Evolutionary conservation across 2,329 filamentous ascomycete genomes (phyloP), one percentile per base, ranked within the genome.

Genomic region (Microdochium nivale): DNA sequence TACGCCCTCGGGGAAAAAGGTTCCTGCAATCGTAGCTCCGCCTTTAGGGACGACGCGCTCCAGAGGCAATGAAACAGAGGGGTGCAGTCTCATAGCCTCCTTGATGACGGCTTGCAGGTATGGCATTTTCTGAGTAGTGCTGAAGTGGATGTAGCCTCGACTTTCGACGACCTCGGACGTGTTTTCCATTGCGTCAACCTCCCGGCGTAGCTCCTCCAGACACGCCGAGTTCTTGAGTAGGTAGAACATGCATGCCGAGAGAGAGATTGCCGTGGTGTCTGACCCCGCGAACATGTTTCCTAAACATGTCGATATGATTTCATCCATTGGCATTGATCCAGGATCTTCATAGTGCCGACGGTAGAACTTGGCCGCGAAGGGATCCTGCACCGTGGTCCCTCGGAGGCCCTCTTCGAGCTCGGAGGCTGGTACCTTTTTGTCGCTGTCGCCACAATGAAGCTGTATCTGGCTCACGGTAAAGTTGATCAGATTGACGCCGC

Each of bases 71-170:
- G 66, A 67, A 10, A 73, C 59, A 2, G 65, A 63, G 5, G 71
- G 67, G 52, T 74, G 69, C 1, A 75, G 52, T 8, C 74, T 66
- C 60, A 74, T 64, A 3, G 68, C 64, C 55, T 77, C 74, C n/a
- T 66, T 68, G 30, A 77, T 63, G 23, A 73, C 68, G 1, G 72
- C 72, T 49, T 70, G 62, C 2, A 77, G 62, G 53, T 74, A 76
- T 1, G 62, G 62, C 9, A 66, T 44, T 19, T 46, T 63, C 48
- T 60, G 53, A n/a, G 43, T 27, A 25, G 55, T 51, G 43, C 55
- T 49, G 47, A 55, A 58, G 9, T 44, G 51, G 30, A 55, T 48
- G n/a, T 30, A 44, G 3, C 48, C 30, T 21, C 24, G 27, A 7
- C 23, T 14, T 9, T 47, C 24, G 11, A 43, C 50, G 23, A 43